Evolutionary conservation across 129 eudicot genomes (phyloP), one percentile per base, ranked within the genome.

Genomic region (Scalesia atractyloides): DNA sequence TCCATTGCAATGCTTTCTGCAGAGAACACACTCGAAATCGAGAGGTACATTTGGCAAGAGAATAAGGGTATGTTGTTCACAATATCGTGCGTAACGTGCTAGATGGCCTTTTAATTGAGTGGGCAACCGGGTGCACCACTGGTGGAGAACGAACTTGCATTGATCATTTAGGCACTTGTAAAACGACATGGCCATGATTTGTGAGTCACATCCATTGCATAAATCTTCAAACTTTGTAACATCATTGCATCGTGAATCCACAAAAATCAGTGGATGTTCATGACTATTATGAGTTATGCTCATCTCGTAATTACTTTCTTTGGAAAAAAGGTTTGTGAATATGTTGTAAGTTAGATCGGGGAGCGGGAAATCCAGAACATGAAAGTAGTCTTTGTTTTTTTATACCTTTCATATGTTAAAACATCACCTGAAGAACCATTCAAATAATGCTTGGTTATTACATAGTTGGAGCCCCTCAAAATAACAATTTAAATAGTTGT

Each of bases 131-230:
- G 69, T 43, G 58, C 58, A 72, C 67, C 68, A 57, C 24, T 41
- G 59, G 36, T 63, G 73, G 17, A 49, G 60, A 41, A 62, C 41
- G 70, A 22, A 41, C 50, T 70, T 11, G 46, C 43, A 60, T 24
- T 24, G 30, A 13, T 2, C 14, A n/a, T 34, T 0, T 2, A 9
- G 8, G 12, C 82, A 78, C 9, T 34, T 17, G 41, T 75, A 74
- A 47, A 69, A 80, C 10, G 66, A 15, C 34, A 19, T 19, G 17
- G 0, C 7, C 3, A 37, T 39, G 64, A 69, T 68, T 52, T 51
- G 46, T 49, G 6, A 14, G 3, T 41, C 2, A 20, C 79, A 64
- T 15, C 67, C 72, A 39, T 74, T 18, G 56, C 84, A 68, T 60
- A 73, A 46, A 3, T 47, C 41, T 51, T 48, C 44, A 5, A 30